These are phyloP conservation scores for Diplodia sapinea DNA, from an alignment of 2,329 filamentous ascomycete species.

Conservation along the genomic window DNA sequence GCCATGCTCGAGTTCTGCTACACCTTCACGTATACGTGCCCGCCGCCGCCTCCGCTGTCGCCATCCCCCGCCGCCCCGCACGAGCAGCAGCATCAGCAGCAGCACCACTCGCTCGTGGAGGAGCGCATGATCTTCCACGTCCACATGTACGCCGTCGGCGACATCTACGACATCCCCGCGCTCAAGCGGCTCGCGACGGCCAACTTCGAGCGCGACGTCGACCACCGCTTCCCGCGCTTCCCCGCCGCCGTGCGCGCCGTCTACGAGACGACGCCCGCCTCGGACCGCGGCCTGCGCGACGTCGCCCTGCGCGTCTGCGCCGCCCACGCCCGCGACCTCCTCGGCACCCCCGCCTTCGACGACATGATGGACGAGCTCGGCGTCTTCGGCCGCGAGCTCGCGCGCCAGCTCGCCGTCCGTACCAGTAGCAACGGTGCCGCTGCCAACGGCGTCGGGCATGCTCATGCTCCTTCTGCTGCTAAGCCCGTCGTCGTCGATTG, in stretches of 20 bases:
- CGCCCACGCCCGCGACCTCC: slow-evolving; percentile 11
- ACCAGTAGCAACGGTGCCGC: too few species aligned
- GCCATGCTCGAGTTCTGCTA: slow-evolving; percentile 29
- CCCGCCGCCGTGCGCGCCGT: slow-evolving; percentile 48
- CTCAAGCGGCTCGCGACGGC: slow-evolving; percentile 15
- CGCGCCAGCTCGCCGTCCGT: not conserved
- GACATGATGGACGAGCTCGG: slow-evolving; percentile 30
- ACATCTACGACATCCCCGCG: slow-evolving; percentile 20
- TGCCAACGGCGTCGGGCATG: not conserved
- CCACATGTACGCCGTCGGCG: slow-evolving; percentile 29
- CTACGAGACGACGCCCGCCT: slow-evolving; percentile 49
- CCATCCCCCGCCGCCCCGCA: too few species aligned
- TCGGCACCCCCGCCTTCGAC: slow-evolving; percentile 7
- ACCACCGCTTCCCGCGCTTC: slow-evolving; percentile 34
- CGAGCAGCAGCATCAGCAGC: too few species aligned
- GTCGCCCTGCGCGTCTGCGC: slow-evolving; percentile 40
- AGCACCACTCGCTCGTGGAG: not conserved
- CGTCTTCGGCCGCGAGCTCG: slow-evolving; percentile 24
- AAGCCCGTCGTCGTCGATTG: slow-evolving; percentile 19
- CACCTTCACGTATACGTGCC: slow-evolving; percentile 21
- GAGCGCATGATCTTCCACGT: slow-evolving; percentile 28
- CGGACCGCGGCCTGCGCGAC: slow-evolving; percentile 48
- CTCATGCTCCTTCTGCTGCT: too few species aligned
- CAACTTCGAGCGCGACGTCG: slow-evolving; percentile 22
- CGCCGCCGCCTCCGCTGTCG: not conserved